Base-by-base conservation (phyloP, 805 yeast genomes). In the Candida ascalaphidarum region DNA sequence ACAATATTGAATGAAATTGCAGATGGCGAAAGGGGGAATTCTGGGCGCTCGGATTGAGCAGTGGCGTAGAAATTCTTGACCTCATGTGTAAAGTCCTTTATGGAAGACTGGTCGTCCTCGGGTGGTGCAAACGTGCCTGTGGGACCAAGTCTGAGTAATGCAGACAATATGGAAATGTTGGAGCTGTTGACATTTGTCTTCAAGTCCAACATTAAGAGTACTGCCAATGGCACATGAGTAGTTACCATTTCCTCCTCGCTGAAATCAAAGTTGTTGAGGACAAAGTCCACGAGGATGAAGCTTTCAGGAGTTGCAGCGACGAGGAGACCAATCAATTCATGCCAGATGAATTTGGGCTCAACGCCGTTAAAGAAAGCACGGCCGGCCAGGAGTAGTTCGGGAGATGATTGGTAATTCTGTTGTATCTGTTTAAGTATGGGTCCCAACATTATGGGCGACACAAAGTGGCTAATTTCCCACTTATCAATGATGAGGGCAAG, bases 391-490 rank as follows among this genome's bases (percentile, higher is more conserved):
- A 81, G 34, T 0, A 80, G 55, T 8, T 71, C 79, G n/a, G n/a
- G 7, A 12, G 6, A n/a, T n/a, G n/a, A n/a, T n/a, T n/a, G 12
- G 12, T 7, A 7, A 11, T 7, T 7, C n/a, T n/a, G n/a, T n/a
- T n/a, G n/a, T n/a, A n/a, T n/a, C 5, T 58, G 55, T 30, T 56
- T 32, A 27, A 92, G 51, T 3, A 83, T 60, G 0, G 94, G 89
- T 1, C 73, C 54, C 25, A 92, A 71, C 6, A 88, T 50, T 15
- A 60, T 53, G 1, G 95, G 94, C 1, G 86, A 74, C 1, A 89
- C 59, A 10, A 69, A 50, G 8, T 77, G 74, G 9, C 96, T 94
- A 23, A 92, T 77, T 52, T 92, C 98, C 97, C 97, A 92, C 36
- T 85, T 73, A 46, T 92, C 97, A 77, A 88, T 72, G 3, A 88